A percentile compares a stretch with the other conserved stretches of the same genome.
Conservation (phyloP, 805 yeast genomes). For the Hemisphaericaspora nanyangensis region DNA sequence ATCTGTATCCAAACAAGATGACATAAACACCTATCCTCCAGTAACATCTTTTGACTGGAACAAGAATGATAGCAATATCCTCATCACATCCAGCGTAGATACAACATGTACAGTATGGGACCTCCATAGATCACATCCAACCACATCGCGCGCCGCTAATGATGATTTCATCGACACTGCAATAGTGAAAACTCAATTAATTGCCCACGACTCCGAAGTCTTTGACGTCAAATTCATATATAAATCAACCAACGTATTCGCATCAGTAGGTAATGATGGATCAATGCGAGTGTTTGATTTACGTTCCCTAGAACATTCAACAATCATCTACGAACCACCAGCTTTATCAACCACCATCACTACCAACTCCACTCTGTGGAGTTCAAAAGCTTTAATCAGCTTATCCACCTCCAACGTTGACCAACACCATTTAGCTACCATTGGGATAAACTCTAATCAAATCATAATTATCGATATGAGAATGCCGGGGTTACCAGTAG, state of each 20-base stretch:
- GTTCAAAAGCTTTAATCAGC: constrained; percentile 61
- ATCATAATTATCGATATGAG: constrained; percentile 78
- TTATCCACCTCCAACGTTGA: constrained; percentile 77
- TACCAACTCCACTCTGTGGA: constrained; percentile 9
- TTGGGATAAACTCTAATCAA: constrained; percentile 65
- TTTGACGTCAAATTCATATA: constrained; percentile 85
- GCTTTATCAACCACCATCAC: constrained; percentile 15
- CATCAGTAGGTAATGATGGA: constrained; percentile 95
- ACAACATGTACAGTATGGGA: constrained; percentile 99
- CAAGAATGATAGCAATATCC: constrained; percentile 57
- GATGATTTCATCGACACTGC: constrained; percentile 39
- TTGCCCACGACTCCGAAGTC: constrained; percentile 95
- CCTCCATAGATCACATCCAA: constrained; percentile 34
- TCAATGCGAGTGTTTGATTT: constrained; percentile 89
- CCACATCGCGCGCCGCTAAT: too few species aligned
- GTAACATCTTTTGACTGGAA: constrained; percentile 95
- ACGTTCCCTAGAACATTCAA: constrained; percentile 84
- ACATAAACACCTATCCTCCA: constrained; percentile 66
- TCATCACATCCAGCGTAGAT: constrained; percentile 86
- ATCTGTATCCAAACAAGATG: constrained; percentile 20
- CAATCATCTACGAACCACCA: constrained; percentile 85
- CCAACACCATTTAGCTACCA: constrained; percentile 77
- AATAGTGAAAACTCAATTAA: constrained; percentile 83
- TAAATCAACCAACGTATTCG: constrained; percentile 71
- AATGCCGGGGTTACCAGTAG: constrained; percentile 78